Base-by-base conservation (phyloP, 2,329 filamentous ascomycete species). In the Talaromyces amestolkiae region DNA sequence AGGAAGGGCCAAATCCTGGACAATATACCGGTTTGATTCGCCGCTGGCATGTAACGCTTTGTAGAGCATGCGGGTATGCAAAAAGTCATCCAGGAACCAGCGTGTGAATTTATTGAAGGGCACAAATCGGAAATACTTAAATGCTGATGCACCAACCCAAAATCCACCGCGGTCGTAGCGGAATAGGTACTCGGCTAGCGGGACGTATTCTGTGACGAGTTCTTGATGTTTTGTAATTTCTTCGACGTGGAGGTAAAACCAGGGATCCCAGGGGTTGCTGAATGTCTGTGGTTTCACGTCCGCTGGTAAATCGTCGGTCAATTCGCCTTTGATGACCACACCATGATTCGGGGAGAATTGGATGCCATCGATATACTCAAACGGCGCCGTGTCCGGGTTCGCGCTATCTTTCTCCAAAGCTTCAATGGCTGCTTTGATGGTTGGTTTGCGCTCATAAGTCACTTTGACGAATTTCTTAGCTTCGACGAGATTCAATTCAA, bases 231-330 rank as follows among this genome's bases (percentile, higher is more conserved):
- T 10, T 63, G 67, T 5, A 61, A 58, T 19, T n/a, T 81, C 75
- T 68, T 86, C 77, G 1, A 85, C 89, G 68, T 90, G 89, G 2
- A 92, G 78, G 66, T 91, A 92, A 72, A 91, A 91, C 91, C 90
- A 93, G 0, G 88, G 86, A 69, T 93, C 90, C 3, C 74, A 75
- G 0, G 84, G 78, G 11, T 84, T 79, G n/a, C 83, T 84, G 74
- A 91, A 90, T 0, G 73, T 79, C 27, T 76, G 77, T 0, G 78
- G 70, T 53, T 72, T 73, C 2, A 68, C 66, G 1, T 74, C 76
- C 1, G 66, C 43, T 0, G 72, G 81, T 0, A 81, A 67, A 0
- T 78, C 72, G 60, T 89, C 79, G 0, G 82, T 82, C 17, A 90
- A 77, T 10, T 79, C 80, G 0, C 90, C 90, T 0, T 83, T 81